Evolutionary conservation across 306 rosid genomes (phyloP), one percentile per base, ranked within the genome.

Genomic region (Quercus robur): DNA sequence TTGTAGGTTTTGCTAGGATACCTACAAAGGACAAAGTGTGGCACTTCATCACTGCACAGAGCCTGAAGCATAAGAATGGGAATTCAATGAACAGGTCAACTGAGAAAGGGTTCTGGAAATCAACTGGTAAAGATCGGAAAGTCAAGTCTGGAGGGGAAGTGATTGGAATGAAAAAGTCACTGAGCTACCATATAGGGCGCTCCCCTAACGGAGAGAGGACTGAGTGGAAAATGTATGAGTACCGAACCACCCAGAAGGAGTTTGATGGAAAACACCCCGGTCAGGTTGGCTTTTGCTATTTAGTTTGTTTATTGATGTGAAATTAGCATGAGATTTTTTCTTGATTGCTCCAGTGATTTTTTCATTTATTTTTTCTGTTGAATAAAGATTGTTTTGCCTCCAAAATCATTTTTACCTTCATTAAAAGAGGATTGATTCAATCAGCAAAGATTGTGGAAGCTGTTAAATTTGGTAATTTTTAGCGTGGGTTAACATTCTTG

Each of bases 191-290:
- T 64, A 87, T 69, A 4, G 99, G 99, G 62, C 98, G 99, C 78
- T 97, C 99, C 15, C 99, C 99, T 31, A 90, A 81, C 82, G 99
- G 99, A 23, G 84, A 87, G 85, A 87, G 99, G 72, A 93, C 98
- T 75, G 63, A 86, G 58, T 96, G 98, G 98, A 94, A 91, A 54
- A 90, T 96, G 90, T 97, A 96, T 17, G 99, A 96, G 84, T 96
- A 96, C 56, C 93, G 99, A 11, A 76, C 97, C 5, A 91, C 93
- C 17, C 84, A 85, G 30, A 73, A 87, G 90, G 99, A 96, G 82
- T 94, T 93, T 70, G 95, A 92, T 86, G 99, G 99, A 66, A 93
- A 97, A 70, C 89, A 93, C 77, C 99, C 97, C 56, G 99, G 98
- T 49, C 99, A 96, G 99, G 99, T 91, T 7, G n/a, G 66, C 52